phyloP scores from a whole-genome alignment of 441 rosid genomes.

The Pelargonium hybrid region DNA sequence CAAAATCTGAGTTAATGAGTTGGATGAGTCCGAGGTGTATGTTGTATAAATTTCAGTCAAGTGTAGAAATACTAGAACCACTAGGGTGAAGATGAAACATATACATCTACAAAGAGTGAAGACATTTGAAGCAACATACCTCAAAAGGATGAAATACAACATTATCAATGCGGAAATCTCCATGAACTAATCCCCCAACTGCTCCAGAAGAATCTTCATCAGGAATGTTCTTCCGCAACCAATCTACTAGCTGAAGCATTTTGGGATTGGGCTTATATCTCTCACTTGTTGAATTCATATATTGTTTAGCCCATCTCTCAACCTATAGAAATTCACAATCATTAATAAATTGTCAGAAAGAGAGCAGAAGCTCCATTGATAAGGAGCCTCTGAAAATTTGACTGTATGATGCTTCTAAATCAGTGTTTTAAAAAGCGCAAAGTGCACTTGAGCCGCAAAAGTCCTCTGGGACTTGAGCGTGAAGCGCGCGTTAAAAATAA shows the following conservation, averaged over 20 bases:
- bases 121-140: conserved; percentile 32
- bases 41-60: conserved; percentile 5
- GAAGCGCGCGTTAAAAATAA: too few species aligned
- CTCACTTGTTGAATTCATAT: conserved; percentile 68
- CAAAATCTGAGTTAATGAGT: too few species aligned
- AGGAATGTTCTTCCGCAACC: conserved; percentile 63
- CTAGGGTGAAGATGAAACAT: background rate
- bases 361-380: background rate
- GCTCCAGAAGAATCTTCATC: conserved; percentile 67
- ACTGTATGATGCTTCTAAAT: too few species aligned
- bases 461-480: too few species aligned
- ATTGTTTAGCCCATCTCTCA: conserved; percentile 89
- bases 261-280: conserved; percentile 60
- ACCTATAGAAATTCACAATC: conserved; percentile 33
- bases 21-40: too few species aligned
- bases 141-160: conserved; percentile 80
- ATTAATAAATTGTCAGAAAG: background rate
- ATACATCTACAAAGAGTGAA: background rate
- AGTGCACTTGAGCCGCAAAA: too few species aligned
- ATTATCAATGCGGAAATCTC: conserved; percentile 91
- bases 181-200: conserved; percentile 77
- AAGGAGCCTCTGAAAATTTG: too few species aligned
- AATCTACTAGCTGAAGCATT: conserved; percentile 65
- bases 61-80: background rate
- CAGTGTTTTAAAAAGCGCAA: too few species aligned